Base-by-base conservation (phyloP, 1,284 basidiomycete genomes). In the Ustilago vetiveriae region DNA sequence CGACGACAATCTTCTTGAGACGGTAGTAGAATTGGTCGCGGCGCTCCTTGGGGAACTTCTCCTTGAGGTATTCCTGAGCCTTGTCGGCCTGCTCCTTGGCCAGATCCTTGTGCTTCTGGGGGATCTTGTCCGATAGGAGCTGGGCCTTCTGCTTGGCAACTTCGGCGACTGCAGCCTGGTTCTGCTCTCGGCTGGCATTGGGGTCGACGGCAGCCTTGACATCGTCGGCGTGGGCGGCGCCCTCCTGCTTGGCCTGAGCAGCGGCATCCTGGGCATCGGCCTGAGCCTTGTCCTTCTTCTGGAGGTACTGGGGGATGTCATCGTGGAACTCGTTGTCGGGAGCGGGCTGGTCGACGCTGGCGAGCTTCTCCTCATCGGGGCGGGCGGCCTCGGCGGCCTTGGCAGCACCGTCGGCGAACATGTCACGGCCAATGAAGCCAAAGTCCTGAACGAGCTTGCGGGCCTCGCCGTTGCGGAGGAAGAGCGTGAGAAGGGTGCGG, bases 1-100 rank as follows among this genome's bases (percentile, higher is more conserved):
- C 94, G 58, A 94, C 86, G 64, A 96, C 87, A 36, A 92, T 90
- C 89, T 91, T 92, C 85, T 92, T 92, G 27, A 86, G 85, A 11
- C 90, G 86, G 83, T 87, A 91, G 76, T 92, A 88, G 82, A 90
- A 91, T 74, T 89, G 89, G 53, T 94, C 90, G 21, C 92, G 86
- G 27, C 92, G 85, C 84, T 93, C 92, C 80, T 91, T 85, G 10
- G 92, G 92, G 86, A 95, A 93, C 81, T 90, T 90, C 37, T 94
- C 89, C 21, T 84, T 84, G 58, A 93, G 80, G 82, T 92, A 91
- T 45, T 88, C 84, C 26, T 52, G 46, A 16, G 76, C 70, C 69
- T 79, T 78, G 30, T 79, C 73, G 30, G 54, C 56, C 36, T 79
- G 73, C 58, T 81, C 68, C 42, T 58, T 63, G 57, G 68, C 51